Percentiles rank a stretch among this genome's conserved stretches.
Evolutionary conservation across 73 alveolate species (phyloP).

Genomic region (Paraurostyla sp.): DNA sequence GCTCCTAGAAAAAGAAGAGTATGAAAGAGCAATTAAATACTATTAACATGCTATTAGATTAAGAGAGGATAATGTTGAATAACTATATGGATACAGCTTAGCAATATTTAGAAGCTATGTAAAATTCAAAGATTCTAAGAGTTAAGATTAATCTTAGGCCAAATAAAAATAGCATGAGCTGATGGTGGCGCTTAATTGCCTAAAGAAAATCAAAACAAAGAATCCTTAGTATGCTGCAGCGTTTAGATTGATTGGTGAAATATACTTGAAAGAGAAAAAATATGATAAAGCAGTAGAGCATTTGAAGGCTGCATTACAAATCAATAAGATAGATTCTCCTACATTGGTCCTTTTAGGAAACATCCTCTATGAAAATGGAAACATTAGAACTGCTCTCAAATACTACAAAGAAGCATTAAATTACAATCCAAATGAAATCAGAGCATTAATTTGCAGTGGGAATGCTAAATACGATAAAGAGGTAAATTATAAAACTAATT

Average conservation of each 20-base stretch:
- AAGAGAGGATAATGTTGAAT: constrained; percentile 28
- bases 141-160: not conserved
- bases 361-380: constrained; percentile 59
- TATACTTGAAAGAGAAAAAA: constrained; percentile 43
- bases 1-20: not conserved
- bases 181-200: not conserved
- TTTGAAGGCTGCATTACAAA: constrained; percentile 6
- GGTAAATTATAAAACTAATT: not conserved
- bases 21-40: constrained; percentile 56
- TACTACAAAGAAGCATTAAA: constrained; percentile 56
- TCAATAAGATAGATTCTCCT: constrained; percentile 36
- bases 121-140: not conserved
- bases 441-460: constrained; percentile 54
- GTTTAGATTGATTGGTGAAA: constrained; percentile 42
- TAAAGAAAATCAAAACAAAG: not conserved
- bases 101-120: constrained; percentile 37
- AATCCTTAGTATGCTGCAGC: constrained; percentile 45
- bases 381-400: constrained; percentile 52
- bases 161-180: not conserved
- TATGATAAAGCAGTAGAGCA: constrained; percentile 31
- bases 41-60: constrained; percentile 9
- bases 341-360: constrained; percentile 53
- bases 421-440: constrained; percentile 61
- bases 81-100: constrained; percentile 43
- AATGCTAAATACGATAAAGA: constrained; percentile 60